Conservation (phyloP, 345 rosid species). For the Camelina laxa region DNA sequence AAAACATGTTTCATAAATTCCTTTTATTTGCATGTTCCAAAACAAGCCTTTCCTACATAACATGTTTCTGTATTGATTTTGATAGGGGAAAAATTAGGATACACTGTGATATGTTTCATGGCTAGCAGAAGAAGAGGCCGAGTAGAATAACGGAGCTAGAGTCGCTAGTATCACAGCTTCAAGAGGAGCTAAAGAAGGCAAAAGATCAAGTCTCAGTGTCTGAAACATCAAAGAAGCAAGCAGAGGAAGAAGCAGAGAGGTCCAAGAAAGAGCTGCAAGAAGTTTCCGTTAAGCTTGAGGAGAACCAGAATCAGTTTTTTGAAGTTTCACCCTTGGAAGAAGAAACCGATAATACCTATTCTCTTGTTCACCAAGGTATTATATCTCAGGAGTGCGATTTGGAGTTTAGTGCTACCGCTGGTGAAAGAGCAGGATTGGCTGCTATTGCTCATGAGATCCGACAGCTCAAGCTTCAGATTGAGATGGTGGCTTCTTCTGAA, state of each 20-base stretch:
- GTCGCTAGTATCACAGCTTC: constrained; percentile 67
- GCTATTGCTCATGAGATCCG: constrained; percentile 76
- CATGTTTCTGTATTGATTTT: constrained; percentile 33
- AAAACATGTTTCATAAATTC: too few relatives aligned
- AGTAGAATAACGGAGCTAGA: constrained; percentile 85
- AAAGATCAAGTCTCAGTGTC: constrained; percentile 70
- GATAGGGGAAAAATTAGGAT: constrained; percentile 21
- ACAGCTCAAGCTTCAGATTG: constrained; percentile 69
- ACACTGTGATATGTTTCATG: constrained; percentile 17
- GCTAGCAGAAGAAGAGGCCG: constrained; percentile 83
- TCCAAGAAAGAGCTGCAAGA: constrained; percentile 62
- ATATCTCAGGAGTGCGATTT: constrained; percentile 56
- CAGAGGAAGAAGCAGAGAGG: constrained; percentile 78
- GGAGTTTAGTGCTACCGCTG: constrained; percentile 55
- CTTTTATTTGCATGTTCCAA: not conserved
- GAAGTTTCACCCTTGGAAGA: constrained; percentile 63
- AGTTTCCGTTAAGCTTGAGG: constrained; percentile 67
- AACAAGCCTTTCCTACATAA: constrained; percentile 27
- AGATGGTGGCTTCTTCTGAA: constrained; percentile 64
- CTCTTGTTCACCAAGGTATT: constrained; percentile 48
- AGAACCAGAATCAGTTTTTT: constrained; percentile 57
- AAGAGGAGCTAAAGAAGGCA: constrained; percentile 84
- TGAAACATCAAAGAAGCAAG: constrained; percentile 75
- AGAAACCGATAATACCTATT: constrained; percentile 29
- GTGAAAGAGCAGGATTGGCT: constrained; percentile 61